Evolutionary conservation across 768 basidiomycete species (phyloP), one percentile per base, ranked within the genome.

Genomic region (Hortiboletus flavorubellus): DNA sequence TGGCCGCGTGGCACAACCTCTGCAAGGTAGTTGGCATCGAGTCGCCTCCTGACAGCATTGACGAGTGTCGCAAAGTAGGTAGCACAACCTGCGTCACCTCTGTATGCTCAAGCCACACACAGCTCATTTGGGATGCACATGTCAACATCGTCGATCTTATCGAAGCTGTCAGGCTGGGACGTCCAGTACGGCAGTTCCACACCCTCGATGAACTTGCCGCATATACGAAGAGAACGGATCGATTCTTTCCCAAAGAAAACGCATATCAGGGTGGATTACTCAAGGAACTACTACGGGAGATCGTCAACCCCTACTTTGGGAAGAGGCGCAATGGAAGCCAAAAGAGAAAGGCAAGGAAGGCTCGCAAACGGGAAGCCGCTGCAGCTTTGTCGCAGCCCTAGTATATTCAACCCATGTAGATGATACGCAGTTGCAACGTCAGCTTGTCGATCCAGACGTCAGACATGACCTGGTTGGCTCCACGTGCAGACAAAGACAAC

Each of bases 111-210:
- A 9, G 7, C n/a, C 26, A 5, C 14, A 3, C 10, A 40, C 26
- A 72, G 72, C 38, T 50, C 9, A 54, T 70, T 2, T 56, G 59
- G 53, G 60, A 59, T 9, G 61, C 61, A 1, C 63, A 68, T 12
- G 64, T 75, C 43, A 72, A 75, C 41, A 59, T 73, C 4, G 59
- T 70, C 23, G 69, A 74, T 44, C 62, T 75, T 38, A 42, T 73
- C 18, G 55, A 70, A 18, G 50, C 60, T 0, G 53, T 33, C 2
- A 48, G 51, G 15, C 58, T 58, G 2, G 56, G 61, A 5, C 18
- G 51, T 0, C 48, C 52, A 6, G 65, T 73, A 6, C 44, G 11
- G 0, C 43, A 34, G 7, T 75, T 74, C 51, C 2, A 16, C 9
- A 58, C 62, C 0, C 61, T 68, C 29, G 41, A 43, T 0, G 48